Evolutionary conservation across 2,329 filamentous ascomycete genomes (phyloP).

Genomic region (Botryotinia narcissicola): DNA sequence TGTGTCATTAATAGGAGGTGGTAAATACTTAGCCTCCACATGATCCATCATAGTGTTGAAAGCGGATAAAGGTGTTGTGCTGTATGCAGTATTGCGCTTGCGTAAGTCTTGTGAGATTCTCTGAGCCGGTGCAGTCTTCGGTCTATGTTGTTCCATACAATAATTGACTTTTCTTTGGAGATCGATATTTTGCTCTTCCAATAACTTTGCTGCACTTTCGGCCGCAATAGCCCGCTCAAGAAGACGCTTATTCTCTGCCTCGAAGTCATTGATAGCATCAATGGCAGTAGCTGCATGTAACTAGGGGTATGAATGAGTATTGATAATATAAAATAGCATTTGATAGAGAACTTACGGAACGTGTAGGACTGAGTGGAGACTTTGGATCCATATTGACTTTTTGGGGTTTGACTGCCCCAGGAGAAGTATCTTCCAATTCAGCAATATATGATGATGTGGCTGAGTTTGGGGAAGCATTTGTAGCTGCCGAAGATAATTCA

Average conservation of each 20-base stretch:
- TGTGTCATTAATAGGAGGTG: not conserved
- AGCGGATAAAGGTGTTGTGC: slow-evolving; percentile 26
- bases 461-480: slow-evolving; percentile 25
- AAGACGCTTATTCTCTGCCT: slow-evolving; percentile 19
- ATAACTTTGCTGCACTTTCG: slow-evolving; percentile 31
- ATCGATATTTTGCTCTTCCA: slow-evolving; percentile 29
- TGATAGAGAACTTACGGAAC: slow-evolving; percentile 8
- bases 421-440: slow-evolving; percentile 35
- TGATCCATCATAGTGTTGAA: slow-evolving; percentile 28
- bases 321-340: not conserved
- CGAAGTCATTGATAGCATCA: slow-evolving; percentile 20
- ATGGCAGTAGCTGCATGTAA: slow-evolving; percentile 16
- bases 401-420: slow-evolving; percentile 6
- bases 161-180: slow-evolving; percentile 30
- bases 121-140: slow-evolving; percentile 27
- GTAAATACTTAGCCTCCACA: not conserved
- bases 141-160: slow-evolving; percentile 25
- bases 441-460: slow-evolving; percentile 28
- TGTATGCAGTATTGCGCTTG: slow-evolving; percentile 4
- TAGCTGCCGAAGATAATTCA: slow-evolving; percentile 25
- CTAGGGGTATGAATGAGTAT: not conserved
- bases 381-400: not conserved
- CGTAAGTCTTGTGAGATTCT: not conserved
- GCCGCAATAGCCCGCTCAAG: slow-evolving; percentile 26
- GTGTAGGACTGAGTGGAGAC: slow-evolving; percentile 8